These are phyloP conservation scores for Pyricularia sp. DNA, from an alignment of 2,329 filamentous ascomycete genomes.

Conservation along the genomic window DNA sequence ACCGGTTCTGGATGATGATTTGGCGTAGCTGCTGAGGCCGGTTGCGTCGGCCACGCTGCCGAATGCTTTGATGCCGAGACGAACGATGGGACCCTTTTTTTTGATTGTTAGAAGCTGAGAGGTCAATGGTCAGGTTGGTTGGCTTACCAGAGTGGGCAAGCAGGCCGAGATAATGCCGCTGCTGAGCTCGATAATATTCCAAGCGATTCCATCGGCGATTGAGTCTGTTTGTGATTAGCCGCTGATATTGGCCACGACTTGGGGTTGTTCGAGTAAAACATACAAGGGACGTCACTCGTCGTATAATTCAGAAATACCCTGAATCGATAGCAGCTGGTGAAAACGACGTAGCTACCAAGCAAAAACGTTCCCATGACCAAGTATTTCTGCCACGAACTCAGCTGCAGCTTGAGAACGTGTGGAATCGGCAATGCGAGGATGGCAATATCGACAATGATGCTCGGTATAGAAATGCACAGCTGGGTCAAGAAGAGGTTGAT, in stretches of 20 bases:
- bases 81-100: not conserved
- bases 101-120: too few species aligned
- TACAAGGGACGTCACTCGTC: not conserved
- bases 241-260: not conserved
- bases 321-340: not conserved
- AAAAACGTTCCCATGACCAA: slow-evolving; percentile 3
- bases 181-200: not conserved
- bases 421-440: slow-evolving; percentile 16
- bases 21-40: not conserved
- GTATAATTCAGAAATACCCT: not conserved
- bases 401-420: slow-evolving; percentile 10
- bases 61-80: not conserved
- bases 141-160: not conserved
- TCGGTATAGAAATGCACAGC: slow-evolving; percentile 29
- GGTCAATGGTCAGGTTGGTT: not conserved
- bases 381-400: slow-evolving; percentile 11
- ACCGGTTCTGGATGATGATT: not conserved
- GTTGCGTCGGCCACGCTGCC: not conserved
- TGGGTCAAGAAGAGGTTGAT: slow-evolving; percentile 25
- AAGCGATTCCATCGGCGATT: not conserved
- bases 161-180: not conserved
- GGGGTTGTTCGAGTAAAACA: not conserved
- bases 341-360: slow-evolving; percentile 2
- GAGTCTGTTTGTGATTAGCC: not conserved
- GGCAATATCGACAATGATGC: slow-evolving; percentile 23